These are phyloP conservation scores for Aspergillus sp. DNA, from an alignment of 2,329 filamentous ascomycete species.

Conservation along the genomic window DNA sequence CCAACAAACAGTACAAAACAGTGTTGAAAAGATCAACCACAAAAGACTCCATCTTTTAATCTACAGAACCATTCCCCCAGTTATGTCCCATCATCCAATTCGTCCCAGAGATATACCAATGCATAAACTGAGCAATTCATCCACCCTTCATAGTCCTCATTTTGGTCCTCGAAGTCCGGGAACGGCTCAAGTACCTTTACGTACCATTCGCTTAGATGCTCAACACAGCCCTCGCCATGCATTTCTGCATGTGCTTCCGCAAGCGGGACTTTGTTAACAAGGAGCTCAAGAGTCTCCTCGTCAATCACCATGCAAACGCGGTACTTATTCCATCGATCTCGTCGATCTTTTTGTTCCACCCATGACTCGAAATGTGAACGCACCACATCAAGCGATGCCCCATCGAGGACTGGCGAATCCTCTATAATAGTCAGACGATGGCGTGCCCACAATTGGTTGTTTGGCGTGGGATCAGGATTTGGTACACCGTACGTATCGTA, in stretches of 20 bases:
- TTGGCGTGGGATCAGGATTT: background rate
- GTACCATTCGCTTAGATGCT: background rate
- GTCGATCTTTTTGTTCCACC: background rate
- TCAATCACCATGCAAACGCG: conserved; percentile 1
- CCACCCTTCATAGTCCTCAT: background rate
- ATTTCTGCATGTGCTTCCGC: background rate
- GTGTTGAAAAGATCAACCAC: too few relatives aligned
- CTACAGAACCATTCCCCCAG: background rate
- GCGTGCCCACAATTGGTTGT: background rate
- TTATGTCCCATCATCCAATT: background rate
- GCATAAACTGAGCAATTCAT: background rate
- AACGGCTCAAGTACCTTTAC: background rate
- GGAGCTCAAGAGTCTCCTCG: background rate
- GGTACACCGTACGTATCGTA: background rate
- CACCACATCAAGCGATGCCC: background rate
- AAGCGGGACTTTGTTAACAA: background rate
- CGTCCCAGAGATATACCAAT: background rate
- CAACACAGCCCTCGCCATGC: background rate
- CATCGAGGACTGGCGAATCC: background rate
- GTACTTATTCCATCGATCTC: conserved; percentile 1
- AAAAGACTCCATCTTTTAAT: background rate
- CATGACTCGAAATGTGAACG: conserved; percentile 4
- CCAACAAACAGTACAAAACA: too few relatives aligned
- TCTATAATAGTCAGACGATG: conserved; percentile 1
- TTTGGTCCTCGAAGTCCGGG: background rate